Evolutionary conservation across 2,329 filamentous ascomycete genomes (phyloP).

Genomic region (Metarhizium humberi): DNA sequence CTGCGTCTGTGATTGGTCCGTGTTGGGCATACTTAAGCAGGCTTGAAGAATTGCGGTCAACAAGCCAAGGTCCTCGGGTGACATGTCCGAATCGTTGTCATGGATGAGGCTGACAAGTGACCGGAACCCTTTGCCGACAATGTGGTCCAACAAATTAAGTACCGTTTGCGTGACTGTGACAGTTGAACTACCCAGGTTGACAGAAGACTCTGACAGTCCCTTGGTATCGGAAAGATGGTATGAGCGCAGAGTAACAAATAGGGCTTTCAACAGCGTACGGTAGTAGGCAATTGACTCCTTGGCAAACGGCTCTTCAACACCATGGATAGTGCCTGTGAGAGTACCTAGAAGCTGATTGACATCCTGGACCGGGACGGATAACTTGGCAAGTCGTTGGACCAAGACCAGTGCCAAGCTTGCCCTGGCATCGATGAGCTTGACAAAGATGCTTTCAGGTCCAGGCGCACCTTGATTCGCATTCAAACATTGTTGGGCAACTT

Average conservation of each 20-base stretch:
- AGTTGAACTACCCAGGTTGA: conserved; percentile 22
- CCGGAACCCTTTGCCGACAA: conserved; percentile 76
- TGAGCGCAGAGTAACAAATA: conserved; percentile 73
- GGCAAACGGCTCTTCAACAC: conserved; percentile 44
- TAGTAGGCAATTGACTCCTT: conserved; percentile 58
- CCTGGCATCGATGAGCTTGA: conserved; percentile 64
- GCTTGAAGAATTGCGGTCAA: conserved; percentile 83
- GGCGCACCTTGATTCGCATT: conserved; percentile 64
- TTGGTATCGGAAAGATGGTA: conserved; percentile 35
- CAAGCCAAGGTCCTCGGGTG: conserved; percentile 76
- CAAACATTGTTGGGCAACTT: conserved; percentile 70
- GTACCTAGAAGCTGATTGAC: conserved; percentile 41
- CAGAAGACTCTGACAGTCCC: conserved; percentile 20
- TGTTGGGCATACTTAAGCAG: conserved; percentile 67
- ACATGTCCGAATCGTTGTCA: conserved; percentile 49
- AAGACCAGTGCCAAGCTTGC: conserved; percentile 76
- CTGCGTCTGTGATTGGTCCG: conserved; percentile 61
- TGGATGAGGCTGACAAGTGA: conserved; percentile 76
- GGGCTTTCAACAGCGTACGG: conserved; percentile 70
- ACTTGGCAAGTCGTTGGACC: conserved; percentile 67
- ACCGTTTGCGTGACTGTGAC: conserved; percentile 50
- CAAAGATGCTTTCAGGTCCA: conserved; percentile 73
- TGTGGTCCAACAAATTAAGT: conserved; percentile 68
- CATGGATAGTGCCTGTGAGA: conserved; percentile 42
- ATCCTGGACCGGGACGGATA: conserved; percentile 38